Evolutionary conservation across 1,139 yeast genomes (phyloP).

Genomic region (Blastobotrys buckinghamii): DNA sequence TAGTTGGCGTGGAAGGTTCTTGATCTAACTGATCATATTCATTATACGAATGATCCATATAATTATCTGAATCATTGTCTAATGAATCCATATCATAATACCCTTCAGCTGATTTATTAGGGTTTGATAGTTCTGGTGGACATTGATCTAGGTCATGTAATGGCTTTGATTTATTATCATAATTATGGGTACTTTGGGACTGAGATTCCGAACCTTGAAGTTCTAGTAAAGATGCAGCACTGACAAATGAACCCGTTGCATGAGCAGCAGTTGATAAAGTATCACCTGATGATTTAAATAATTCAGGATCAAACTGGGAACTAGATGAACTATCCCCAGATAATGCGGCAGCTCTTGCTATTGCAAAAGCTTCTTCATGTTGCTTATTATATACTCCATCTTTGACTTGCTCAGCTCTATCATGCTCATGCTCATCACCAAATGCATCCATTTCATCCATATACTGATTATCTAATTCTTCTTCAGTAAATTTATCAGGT

Average conservation of each 20-base stretch:
- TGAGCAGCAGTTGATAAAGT: not conserved
- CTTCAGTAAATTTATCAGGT: constrained; percentile 15
- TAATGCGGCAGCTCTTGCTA: not conserved
- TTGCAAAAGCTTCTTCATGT: not conserved
- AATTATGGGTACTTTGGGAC: not conserved
- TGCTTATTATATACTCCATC: not conserved
- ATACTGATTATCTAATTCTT: constrained; percentile 21
- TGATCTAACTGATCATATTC: not conserved
- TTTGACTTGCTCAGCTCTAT: not conserved
- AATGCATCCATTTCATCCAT: constrained; percentile 18
- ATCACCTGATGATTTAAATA: too few relatives aligned
- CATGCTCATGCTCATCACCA: constrained; percentile 14
- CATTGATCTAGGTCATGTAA: constrained; percentile 5
- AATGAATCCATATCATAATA: constrained; percentile 4
- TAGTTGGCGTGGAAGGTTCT: not conserved
- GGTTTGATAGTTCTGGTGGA: constrained; percentile 7
- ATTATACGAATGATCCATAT: not conserved
- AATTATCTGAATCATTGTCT: constrained; percentile 3
- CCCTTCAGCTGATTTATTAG: not conserved
- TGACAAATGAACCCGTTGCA: not conserved
- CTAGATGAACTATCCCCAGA: not conserved
- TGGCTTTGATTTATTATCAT: not conserved
- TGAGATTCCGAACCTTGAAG: not conserved
- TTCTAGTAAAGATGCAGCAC: not conserved
- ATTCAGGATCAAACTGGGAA: not conserved